Conservation (phyloP, 139 green algal genomes). For the Coccomyxa sp. region DNA sequence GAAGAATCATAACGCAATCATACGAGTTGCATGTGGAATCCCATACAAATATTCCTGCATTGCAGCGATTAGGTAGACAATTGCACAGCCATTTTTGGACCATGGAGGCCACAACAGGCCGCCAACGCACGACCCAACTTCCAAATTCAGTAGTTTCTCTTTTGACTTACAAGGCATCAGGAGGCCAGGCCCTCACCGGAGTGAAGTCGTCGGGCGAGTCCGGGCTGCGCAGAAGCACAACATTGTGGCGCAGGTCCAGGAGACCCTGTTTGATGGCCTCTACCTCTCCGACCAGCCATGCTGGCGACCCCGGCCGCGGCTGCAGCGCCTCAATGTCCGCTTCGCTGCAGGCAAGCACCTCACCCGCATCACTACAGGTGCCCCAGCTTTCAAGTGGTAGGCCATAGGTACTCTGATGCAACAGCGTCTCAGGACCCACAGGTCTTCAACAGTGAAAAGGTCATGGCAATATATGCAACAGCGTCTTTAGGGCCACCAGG, state of each 20-base stretch:
- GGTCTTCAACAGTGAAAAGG: no score
- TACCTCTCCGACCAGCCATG: constrained; percentile 53
- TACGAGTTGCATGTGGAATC: background rate
- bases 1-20: background rate
- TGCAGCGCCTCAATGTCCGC: constrained; percentile 35
- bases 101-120: no score
- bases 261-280: constrained; percentile 55
- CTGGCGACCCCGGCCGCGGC: constrained; percentile 45
- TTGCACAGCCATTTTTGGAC: no score
- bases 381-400: no score
- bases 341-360: constrained; percentile 21
- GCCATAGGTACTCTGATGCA: no score
- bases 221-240: constrained; percentile 75
- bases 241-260: constrained; percentile 76
- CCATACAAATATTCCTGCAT: background rate
- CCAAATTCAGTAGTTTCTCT: background rate
- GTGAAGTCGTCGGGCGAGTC: constrained; percentile 63
- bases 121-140: no score
- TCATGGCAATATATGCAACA: no score
- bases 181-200: constrained; percentile 30
- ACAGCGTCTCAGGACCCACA: no score
- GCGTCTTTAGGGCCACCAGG: no score
- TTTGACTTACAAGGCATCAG: background rate
- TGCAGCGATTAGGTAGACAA: background rate
- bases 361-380: no score